These are phyloP conservation scores for Fusarium subtropicale DNA, from an alignment of 2,329 filamentous ascomycete species.

Conservation along the genomic window DNA sequence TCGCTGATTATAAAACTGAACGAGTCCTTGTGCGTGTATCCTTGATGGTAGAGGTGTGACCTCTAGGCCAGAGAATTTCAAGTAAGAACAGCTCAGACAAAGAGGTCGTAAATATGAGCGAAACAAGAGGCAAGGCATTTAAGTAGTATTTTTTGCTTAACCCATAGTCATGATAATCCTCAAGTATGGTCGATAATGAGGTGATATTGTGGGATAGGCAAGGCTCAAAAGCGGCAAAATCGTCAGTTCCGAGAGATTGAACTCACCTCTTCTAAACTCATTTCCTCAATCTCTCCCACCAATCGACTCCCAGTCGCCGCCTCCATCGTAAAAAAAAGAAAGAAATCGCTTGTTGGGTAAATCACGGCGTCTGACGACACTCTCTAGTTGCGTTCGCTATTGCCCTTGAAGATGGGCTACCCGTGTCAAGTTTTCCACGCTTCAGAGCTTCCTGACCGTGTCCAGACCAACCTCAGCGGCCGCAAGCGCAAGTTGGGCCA, in stretches of 20 bases:
- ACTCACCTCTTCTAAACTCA: constrained; percentile 70
- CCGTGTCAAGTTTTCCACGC: constrained; percentile 67
- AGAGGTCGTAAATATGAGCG: neutral
- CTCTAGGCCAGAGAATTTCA: neutral
- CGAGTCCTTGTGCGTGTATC: neutral
- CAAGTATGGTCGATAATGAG: constrained; percentile 29
- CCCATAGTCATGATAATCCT: neutral
- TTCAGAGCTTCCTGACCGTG: constrained; percentile 60
- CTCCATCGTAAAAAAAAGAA: constrained; percentile 48
- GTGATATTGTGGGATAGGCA: constrained; percentile 2
- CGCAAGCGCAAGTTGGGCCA: constrained; percentile 64
- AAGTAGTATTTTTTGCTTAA: neutral
- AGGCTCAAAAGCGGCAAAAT: constrained; percentile 21
- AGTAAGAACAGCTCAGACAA: neutral
- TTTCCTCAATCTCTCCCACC: constrained; percentile 67
- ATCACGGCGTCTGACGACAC: neutral
- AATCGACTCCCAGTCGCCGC: constrained; percentile 61
- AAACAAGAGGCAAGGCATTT: neutral
- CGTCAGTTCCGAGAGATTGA: constrained; percentile 23
- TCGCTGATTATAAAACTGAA: neutral
- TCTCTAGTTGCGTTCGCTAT: neutral
- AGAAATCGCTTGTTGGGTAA: neutral
- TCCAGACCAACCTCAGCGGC: constrained; percentile 62
- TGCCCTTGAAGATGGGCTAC: constrained; percentile 63
- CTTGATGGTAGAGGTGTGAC: neutral